A percentile compares a stretch with the other conserved stretches of the same genome.
phyloP scores from a whole-genome alignment of 192 early-diverging fungal species.

The Coemansia asiatica region DNA sequence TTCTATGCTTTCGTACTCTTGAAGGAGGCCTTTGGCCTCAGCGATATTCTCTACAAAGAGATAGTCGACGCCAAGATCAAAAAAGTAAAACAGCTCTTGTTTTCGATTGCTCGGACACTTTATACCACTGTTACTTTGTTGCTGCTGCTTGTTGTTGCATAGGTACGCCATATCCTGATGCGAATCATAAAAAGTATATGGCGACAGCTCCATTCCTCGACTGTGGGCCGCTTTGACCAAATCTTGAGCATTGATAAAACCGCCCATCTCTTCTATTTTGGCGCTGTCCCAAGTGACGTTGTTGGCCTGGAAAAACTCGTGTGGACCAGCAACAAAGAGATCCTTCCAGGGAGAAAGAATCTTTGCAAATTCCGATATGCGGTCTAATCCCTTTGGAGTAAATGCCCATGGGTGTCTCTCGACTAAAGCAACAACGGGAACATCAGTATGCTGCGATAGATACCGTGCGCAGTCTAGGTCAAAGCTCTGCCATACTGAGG shows the following conservation, averaged over 20 bases:
- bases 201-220: constrained; percentile 37
- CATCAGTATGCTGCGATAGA: constrained; percentile 20
- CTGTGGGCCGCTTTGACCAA: constrained; percentile 28
- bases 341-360: constrained; percentile 56
- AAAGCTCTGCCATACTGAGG: constrained; percentile 48
- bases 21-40: constrained; percentile 29
- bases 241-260: constrained; percentile 27
- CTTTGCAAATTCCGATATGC: constrained; percentile 22
- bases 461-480: constrained; percentile 52
- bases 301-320: constrained; percentile 14
- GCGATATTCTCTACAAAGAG: constrained; percentile 54
- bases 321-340: constrained; percentile 43
- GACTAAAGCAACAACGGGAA: constrained; percentile 32
- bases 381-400: constrained; percentile 42
- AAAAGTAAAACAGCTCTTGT: constrained; percentile 49
- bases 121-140: neutral
- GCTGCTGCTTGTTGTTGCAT: constrained; percentile 14
- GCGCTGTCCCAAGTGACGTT: constrained; percentile 39
- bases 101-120: constrained; percentile 22
- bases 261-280: constrained; percentile 40
- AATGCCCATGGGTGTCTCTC: constrained; percentile 39
- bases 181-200: constrained; percentile 55
- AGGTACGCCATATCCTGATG: constrained; percentile 41
- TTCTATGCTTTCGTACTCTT: constrained; percentile 12
- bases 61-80: constrained; percentile 41